Conservation (phyloP, 140 eudicot genomes). For the Anethum foeniculum region DNA sequence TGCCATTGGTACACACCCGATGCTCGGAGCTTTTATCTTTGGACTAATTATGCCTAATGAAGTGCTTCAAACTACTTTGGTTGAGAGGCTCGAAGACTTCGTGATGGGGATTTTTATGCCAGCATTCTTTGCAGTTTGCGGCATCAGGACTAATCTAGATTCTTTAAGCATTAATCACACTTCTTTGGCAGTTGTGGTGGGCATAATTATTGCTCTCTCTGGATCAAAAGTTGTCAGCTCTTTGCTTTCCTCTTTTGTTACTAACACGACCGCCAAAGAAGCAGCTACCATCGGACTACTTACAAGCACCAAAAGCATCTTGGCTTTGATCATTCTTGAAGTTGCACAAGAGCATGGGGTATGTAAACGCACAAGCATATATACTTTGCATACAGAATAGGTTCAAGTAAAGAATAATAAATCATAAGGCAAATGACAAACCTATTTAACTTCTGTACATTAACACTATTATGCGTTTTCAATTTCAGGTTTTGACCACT, state of each 20-base stretch:
- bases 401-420: not conserved
- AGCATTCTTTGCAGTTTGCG: slow-evolving; percentile 33
- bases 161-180: not conserved
- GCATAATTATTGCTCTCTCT: slow-evolving; percentile 10
- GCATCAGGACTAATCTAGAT: slow-evolving; percentile 31
- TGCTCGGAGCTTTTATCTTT: slow-evolving; percentile 39
- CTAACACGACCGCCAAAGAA: slow-evolving; percentile 13
- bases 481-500: slow-evolving; percentile 29
- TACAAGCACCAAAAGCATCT: slow-evolving; percentile 32
- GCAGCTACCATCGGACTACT: slow-evolving; percentile 29
- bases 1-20: slow-evolving; percentile 38
- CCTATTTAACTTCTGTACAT: not conserved
- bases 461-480: not conserved
- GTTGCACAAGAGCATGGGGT: slow-evolving; percentile 38
- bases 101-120: slow-evolving; percentile 45
- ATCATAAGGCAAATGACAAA: too few relatives aligned
- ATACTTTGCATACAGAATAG: not conserved
- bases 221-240: slow-evolving; percentile 22
- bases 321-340: slow-evolving; percentile 41
- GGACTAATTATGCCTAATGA: slow-evolving; percentile 41
- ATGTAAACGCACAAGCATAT: not conserved
- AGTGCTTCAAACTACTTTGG: slow-evolving; percentile 30
- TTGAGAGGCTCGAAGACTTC: slow-evolving; percentile 39
- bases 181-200: slow-evolving; percentile 6
- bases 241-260: slow-evolving; percentile 10